These are phyloP conservation scores for Astrephomene gubernaculifera DNA, from an alignment of 139 green algal genomes.

Conservation along the genomic window DNA sequence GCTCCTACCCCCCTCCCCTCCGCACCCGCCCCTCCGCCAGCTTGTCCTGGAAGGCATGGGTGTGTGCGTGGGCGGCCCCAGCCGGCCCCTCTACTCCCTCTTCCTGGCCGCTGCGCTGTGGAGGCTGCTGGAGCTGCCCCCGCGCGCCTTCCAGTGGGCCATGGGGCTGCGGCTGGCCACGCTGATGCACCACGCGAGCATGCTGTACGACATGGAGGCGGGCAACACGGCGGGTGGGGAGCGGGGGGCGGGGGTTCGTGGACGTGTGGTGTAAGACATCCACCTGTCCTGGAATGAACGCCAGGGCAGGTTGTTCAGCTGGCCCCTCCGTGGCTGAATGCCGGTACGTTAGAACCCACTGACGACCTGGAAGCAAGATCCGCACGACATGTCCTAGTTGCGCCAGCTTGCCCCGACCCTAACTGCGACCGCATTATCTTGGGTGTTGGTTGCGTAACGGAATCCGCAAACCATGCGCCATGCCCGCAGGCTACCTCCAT, in stretches of 20 bases:
- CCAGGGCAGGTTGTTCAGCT: too few species aligned
- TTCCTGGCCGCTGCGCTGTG: slow-evolving; percentile 36
- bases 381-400: too few species aligned
- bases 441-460: too few species aligned
- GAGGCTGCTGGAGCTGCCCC: slow-evolving; percentile 37
- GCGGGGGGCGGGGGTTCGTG: background rate
- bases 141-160: slow-evolving; percentile 34
- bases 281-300: too few species aligned
- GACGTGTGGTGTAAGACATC: too few species aligned
- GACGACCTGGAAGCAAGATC: too few species aligned
- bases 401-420: too few species aligned
- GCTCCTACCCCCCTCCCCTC: background rate
- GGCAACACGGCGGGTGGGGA: background rate
- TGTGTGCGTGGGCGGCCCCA: slow-evolving; percentile 26
- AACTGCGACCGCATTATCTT: too few species aligned
- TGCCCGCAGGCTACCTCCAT: slow-evolving; percentile 19
- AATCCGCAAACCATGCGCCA: background rate
- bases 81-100: slow-evolving; percentile 12
- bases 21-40: background rate
- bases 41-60: slow-evolving; percentile 32
- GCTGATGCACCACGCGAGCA: slow-evolving; percentile 18
- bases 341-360: too few species aligned
- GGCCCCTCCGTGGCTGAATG: too few species aligned
- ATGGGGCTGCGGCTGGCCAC: slow-evolving; percentile 13
- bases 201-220: slow-evolving; percentile 20